Conservation (phyloP, 2,329 filamentous ascomycete genomes). For the Aspergillus eucalypticola region DNA sequence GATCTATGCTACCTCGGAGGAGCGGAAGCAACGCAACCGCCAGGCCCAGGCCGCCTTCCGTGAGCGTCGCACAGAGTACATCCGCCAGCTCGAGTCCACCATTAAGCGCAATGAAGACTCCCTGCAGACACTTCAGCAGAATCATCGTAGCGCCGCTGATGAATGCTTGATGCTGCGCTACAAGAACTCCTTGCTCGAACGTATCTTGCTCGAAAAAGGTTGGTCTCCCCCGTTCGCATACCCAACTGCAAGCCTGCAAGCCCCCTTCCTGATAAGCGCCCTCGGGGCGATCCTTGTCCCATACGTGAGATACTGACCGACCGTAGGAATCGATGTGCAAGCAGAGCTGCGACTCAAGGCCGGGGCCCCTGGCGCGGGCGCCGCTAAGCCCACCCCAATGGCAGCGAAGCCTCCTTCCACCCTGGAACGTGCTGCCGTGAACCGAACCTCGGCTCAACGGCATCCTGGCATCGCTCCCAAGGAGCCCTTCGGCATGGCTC, state of each 20-base stretch:
- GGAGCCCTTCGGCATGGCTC: constrained; percentile 52
- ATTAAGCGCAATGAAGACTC: constrained; percentile 97
- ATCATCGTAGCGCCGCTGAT: constrained; percentile 89
- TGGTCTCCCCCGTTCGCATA: background rate
- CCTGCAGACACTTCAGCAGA: constrained; percentile 86
- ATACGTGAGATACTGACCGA: constrained; percentile 4
- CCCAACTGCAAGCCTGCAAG: background rate
- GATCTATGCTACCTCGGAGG: constrained; percentile 99
- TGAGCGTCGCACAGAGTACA: constrained; percentile 96
- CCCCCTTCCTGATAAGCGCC: background rate
- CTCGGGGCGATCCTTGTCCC: background rate
- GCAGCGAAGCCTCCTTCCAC: constrained; percentile 70
- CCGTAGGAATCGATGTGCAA: constrained; percentile 88
- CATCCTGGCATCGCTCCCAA: constrained; percentile 77
- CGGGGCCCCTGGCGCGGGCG: constrained; percentile 73
- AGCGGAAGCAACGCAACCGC: constrained; percentile 94
- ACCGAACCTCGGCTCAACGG: constrained; percentile 71
- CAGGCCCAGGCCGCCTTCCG: constrained; percentile 97
- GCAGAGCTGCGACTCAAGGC: constrained; percentile 92
- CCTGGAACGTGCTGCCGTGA: constrained; percentile 77
- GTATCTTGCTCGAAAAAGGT: constrained; percentile 96
- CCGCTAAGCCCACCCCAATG: constrained; percentile 66
- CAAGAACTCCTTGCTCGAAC: constrained; percentile 94
- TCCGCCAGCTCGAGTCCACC: constrained; percentile 96
- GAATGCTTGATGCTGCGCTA: constrained; percentile 98